Evolutionary conservation across 2,329 filamentous ascomycete genomes (phyloP).

Genomic region (Phaeosphaeriaceae sp.): DNA sequence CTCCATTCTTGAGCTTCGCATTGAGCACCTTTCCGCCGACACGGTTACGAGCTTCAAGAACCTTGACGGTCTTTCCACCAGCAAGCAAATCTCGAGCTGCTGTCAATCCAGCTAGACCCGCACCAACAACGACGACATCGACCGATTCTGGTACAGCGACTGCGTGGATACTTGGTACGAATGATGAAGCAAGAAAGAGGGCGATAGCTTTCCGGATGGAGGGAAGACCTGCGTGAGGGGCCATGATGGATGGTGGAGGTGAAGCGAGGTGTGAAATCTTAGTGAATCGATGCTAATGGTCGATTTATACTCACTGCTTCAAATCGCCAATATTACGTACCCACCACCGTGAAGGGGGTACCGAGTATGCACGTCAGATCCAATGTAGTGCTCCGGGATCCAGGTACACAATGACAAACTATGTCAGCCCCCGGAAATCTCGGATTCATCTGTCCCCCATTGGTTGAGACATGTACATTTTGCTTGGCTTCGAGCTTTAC

Average conservation of each 20-base stretch:
- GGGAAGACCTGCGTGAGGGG: background rate
- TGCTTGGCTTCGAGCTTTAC: background rate
- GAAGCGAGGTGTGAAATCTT: background rate
- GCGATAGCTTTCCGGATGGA: background rate
- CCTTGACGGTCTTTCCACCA: conserved; percentile 49
- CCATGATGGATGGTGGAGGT: background rate
- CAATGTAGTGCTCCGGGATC: background rate
- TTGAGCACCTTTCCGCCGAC: conserved; percentile 61
- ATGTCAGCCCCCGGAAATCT: background rate
- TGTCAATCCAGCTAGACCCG: conserved; percentile 46
- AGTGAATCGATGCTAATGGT: background rate
- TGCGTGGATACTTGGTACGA: background rate
- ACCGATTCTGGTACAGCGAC: conserved; percentile 13
- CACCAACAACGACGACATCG: conserved; percentile 53
- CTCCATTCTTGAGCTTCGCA: conserved; percentile 22
- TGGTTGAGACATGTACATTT: background rate
- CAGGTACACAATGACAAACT: background rate
- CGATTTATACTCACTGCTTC: no score
- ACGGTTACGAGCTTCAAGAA: conserved; percentile 59
- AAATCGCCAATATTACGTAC: background rate
- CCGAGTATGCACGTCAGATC: background rate
- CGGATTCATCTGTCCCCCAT: background rate
- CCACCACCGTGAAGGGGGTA: no score
- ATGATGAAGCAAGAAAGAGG: background rate
- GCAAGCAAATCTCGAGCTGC: conserved; percentile 45